Conservation (phyloP, 2,329 filamentous ascomycete genomes). For the Xylaria sp. region DNA sequence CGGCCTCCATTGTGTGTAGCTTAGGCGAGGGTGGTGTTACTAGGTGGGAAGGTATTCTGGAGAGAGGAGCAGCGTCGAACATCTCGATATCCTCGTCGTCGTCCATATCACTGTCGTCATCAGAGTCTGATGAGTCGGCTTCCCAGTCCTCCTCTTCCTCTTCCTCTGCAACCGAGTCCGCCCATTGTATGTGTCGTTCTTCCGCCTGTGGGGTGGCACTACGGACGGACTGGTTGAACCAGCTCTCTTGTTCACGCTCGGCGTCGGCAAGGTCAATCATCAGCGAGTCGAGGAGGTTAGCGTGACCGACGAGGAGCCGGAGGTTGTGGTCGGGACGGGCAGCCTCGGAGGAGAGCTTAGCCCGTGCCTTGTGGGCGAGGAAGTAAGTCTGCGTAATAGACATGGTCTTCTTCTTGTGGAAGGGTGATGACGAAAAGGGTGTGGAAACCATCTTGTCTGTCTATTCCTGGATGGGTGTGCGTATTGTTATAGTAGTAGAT, state of each 20-base stretch:
- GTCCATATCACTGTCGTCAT: conserved; percentile 63
- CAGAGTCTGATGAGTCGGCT: conserved; percentile 69
- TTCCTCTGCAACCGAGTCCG: conserved; percentile 76
- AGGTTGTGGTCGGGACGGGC: conserved; percentile 93
- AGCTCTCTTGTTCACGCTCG: conserved; percentile 93
- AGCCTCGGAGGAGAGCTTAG: conserved; percentile 95
- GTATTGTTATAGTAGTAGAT: conserved; percentile 24
- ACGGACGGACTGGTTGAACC: conserved; percentile 96
- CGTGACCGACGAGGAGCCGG: conserved; percentile 93
- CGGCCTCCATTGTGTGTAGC: conserved; percentile 53
- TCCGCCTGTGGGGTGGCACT: conserved; percentile 70
- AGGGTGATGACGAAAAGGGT: conserved; percentile 43
- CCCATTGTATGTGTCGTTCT: conserved; percentile 86
- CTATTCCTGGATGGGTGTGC: conserved; percentile 16
- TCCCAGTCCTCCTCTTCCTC: conserved; percentile 75
- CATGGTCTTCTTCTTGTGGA: conserved; percentile 81
- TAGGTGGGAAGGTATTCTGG: conserved; percentile 57
- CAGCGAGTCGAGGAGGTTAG: conserved; percentile 95
- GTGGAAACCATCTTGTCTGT: conserved; percentile 53
- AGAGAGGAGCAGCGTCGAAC: conserved; percentile 60
- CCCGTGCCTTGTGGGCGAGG: conserved; percentile 94
- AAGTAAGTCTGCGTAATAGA: conserved; percentile 98
- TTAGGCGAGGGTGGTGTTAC: conserved; percentile 47
- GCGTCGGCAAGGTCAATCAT: conserved; percentile 94
- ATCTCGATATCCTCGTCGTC: conserved; percentile 69